Percentiles rank a stretch among this genome's conserved stretches.
phyloP scores from a whole-genome alignment of 805 yeast species.

The Nakazawaea ernobii region DNA sequence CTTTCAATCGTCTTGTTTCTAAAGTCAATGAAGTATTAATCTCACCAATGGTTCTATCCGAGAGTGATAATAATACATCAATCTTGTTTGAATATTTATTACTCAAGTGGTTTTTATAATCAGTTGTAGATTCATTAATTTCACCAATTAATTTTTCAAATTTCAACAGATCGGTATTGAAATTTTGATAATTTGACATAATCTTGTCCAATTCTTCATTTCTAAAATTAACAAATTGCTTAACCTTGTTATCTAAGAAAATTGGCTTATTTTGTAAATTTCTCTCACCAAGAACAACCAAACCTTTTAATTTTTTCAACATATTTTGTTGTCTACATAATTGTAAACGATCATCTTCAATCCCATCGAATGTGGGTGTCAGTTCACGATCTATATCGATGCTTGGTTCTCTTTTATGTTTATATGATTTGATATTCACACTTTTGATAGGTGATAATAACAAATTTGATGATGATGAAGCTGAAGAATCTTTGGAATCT shows the following conservation, averaged over 20 bases:
- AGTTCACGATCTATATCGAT: not conserved
- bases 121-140: conserved; percentile 1
- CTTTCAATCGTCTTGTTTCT: conserved; percentile 50
- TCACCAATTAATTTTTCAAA: conserved; percentile 7
- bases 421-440: conserved; percentile 6
- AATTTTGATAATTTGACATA: conserved; percentile 17
- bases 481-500: conserved; percentile 8
- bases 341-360: conserved; percentile 6
- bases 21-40: conserved; percentile 65
- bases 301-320: conserved; percentile 16
- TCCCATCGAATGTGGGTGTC: not conserved
- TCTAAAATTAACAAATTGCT: not conserved
- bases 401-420: not conserved
- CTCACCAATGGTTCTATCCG: conserved; percentile 68
- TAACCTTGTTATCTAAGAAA: not conserved
- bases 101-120: conserved; percentile 8
- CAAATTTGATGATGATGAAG: conserved; percentile 3
- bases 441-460: conserved; percentile 12
- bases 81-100: conserved; percentile 31
- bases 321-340: conserved; percentile 10
- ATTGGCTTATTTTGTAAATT: conserved; percentile 3
- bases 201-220: conserved; percentile 5
- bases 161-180: conserved; percentile 10
- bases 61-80: conserved; percentile 54
- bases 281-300: conserved; percentile 11